Evolutionary conservation across 179 eudicot genomes (phyloP).

Genomic region (Beta corolliflora): DNA sequence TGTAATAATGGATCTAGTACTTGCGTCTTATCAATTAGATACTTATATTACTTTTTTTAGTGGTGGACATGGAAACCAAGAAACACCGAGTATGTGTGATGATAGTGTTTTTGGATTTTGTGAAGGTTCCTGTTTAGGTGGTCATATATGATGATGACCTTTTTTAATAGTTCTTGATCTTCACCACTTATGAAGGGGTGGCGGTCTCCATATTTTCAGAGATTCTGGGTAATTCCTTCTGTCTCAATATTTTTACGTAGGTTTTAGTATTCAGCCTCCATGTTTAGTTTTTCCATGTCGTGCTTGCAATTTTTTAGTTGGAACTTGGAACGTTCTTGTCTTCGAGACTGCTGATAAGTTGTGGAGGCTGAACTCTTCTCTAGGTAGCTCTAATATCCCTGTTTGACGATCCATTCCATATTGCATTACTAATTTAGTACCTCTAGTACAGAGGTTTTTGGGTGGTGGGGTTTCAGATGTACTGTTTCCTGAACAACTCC

Average conservation of each 20-base stretch:
- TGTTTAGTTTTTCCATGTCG: background rate
- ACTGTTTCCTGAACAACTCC: background rate
- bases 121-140: background rate
- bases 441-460: background rate
- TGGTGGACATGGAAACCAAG: background rate
- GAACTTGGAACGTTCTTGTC: background rate
- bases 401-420: background rate
- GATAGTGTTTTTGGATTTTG: background rate
- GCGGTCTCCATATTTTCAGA: no score
- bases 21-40: background rate
- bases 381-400: background rate
- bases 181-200: background rate
- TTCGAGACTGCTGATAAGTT: background rate
- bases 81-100: no score
- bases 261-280: background rate
- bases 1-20: background rate
- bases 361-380: background rate
- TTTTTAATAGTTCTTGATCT: background rate
- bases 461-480: background rate
- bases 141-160: background rate
- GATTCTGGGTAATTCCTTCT: background rate
- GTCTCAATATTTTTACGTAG: background rate
- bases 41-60: background rate
- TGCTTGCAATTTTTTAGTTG: background rate
- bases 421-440: background rate